Conservation (phyloP, 2,329 filamentous ascomycete genomes). For the Neocatenulostroma microsporum region DNA sequence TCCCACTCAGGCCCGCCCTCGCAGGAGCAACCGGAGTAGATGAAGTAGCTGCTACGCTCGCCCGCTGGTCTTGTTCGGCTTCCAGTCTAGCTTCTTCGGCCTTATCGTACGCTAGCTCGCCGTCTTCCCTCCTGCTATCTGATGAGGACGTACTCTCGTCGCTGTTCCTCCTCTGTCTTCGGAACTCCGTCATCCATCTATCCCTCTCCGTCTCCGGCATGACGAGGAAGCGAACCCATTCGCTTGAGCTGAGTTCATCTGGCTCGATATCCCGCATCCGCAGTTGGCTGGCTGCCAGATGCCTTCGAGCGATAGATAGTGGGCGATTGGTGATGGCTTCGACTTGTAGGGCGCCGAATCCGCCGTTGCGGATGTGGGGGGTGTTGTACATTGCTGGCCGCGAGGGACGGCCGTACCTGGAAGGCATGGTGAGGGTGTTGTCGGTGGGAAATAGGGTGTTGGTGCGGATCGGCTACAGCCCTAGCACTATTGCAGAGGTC, state of each 20-base stretch:
- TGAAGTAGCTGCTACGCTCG: constrained; percentile 1
- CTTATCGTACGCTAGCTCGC: constrained; percentile 20
- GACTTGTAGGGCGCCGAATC: constrained; percentile 28
- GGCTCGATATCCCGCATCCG: constrained; percentile 31
- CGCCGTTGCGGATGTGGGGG: constrained; percentile 26
- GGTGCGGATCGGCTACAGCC: too few species aligned
- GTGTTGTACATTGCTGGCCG: constrained; percentile 30
- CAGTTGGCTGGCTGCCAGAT: constrained; percentile 26
- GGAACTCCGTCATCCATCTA: constrained; percentile 26
- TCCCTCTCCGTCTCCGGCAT: constrained; percentile 29
- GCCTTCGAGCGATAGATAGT: constrained; percentile 27
- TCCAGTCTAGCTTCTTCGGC: constrained; percentile 26
- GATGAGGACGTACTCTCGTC: constrained; percentile 15
- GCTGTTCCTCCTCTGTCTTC: constrained; percentile 20
- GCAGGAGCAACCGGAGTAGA: constrained; percentile 3
- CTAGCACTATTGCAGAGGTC: too few species aligned
- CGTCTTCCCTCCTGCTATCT: constrained; percentile 13
- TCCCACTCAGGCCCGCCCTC: too few species aligned
- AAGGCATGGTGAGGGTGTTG: too few species aligned
- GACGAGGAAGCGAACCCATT: constrained; percentile 29
- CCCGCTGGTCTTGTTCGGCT: constrained; percentile 17
- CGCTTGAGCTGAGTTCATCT: constrained; percentile 25
- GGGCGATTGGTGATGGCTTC: constrained; percentile 29
- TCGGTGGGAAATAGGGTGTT: too few species aligned
- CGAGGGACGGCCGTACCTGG: too few species aligned